These are phyloP conservation scores for Infundibulicybe gibba DNA, from an alignment of 768 basidiomycete genomes.

Conservation along the genomic window DNA sequence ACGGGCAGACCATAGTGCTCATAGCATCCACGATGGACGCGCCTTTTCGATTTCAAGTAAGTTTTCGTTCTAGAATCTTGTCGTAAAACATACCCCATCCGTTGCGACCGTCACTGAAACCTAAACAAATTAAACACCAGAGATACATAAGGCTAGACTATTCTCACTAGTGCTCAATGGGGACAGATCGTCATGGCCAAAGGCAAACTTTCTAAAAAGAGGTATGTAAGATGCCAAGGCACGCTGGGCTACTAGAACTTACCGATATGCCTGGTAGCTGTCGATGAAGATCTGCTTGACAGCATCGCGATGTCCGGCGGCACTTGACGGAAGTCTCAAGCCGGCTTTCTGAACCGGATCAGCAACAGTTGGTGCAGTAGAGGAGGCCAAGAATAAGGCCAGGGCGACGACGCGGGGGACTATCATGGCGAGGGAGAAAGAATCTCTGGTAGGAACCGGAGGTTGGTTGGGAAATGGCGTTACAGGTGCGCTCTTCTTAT, in stretches of 20 bases:
- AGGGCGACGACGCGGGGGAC: background rate
- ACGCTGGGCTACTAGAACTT: slow-evolving; percentile 1
- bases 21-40: slow-evolving; percentile 63
- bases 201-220: slow-evolving; percentile 36
- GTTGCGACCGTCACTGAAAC: slow-evolving; percentile 35
- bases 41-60: slow-evolving; percentile 34
- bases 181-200: slow-evolving; percentile 44
- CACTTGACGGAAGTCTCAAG: slow-evolving; percentile 33
- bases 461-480: background rate
- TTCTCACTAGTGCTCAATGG: slow-evolving; percentile 36
- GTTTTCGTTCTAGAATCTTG: background rate
- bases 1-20: slow-evolving; percentile 50
- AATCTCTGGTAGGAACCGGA: background rate
- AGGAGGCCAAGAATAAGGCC: slow-evolving; percentile 4
- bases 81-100: slow-evolving; percentile 17
- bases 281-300: slow-evolving; percentile 37
- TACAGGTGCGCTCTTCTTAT: slow-evolving; percentile 2
- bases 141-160: slow-evolving; percentile 7
- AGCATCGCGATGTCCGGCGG: slow-evolving; percentile 27
- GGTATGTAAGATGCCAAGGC: background rate
- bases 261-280: slow-evolving; percentile 54
- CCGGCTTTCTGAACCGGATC: slow-evolving; percentile 30
- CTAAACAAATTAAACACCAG: slow-evolving; percentile 25
- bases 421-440: slow-evolving; percentile 6
- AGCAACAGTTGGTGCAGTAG: slow-evolving; percentile 3